Conservation (phyloP, 2,329 filamentous ascomycete species). For the Xylaria arbuscula region DNA sequence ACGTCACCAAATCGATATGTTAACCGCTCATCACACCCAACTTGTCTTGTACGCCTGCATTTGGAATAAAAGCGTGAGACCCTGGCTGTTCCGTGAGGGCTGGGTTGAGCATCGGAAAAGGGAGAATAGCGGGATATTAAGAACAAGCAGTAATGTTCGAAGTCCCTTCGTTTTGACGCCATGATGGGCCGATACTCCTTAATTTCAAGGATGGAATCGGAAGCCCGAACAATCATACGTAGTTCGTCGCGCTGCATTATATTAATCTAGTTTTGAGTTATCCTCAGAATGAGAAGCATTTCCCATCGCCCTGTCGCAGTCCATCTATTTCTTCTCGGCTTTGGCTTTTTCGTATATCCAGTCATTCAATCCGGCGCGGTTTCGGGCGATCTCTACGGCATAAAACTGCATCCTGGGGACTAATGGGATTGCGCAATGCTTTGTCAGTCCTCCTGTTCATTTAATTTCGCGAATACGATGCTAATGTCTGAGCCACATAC, state of each 20-base stretch:
- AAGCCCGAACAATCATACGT: not conserved
- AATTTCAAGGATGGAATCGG: not conserved
- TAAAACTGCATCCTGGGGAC: slow-evolving; percentile 81
- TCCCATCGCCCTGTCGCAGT: slow-evolving; percentile 1
- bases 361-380: slow-evolving; percentile 90
- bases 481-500: slow-evolving; percentile 55
- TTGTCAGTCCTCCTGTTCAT: slow-evolving; percentile 49
- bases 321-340: slow-evolving; percentile 59
- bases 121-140: not conserved
- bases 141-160: not conserved
- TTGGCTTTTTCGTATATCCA: slow-evolving; percentile 93
- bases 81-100: not conserved
- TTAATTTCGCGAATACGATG: slow-evolving; percentile 43
- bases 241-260: not conserved
- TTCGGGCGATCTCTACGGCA: slow-evolving; percentile 81
- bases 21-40: not conserved
- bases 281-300: not conserved
- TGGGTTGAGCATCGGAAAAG: not conserved
- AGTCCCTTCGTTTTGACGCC: not conserved
- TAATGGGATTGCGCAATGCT: slow-evolving; percentile 46
- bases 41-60: not conserved
- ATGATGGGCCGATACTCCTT: not conserved
- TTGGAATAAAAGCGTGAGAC: not conserved
- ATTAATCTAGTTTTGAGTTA: slow-evolving; percentile 13
- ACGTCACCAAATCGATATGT: slow-evolving; percentile 1